A percentile compares a stretch with the other conserved stretches of the same genome.
Evolutionary conservation across 257 asterid species (phyloP).

Genomic region (Jaltomata sinuosa): DNA sequence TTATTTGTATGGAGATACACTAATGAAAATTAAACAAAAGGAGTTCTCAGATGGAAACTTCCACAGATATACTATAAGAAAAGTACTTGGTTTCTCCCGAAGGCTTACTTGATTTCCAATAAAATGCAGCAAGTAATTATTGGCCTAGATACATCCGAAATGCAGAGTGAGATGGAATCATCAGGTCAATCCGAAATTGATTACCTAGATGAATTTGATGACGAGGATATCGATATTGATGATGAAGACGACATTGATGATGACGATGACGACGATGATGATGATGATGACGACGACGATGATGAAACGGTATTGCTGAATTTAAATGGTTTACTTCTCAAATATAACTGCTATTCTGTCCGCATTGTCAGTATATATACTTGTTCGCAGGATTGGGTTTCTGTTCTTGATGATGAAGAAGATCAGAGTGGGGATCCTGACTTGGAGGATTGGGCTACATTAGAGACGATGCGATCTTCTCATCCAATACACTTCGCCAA

Average conservation of each 20-base stretch:
- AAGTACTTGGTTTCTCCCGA: neutral
- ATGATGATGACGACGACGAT: conserved; percentile 40
- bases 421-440: conserved; percentile 66
- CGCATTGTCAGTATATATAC: conserved; percentile 8
- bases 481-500: conserved; percentile 94
- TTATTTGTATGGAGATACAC: neutral
- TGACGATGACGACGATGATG: conserved; percentile 18
- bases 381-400: conserved; percentile 78
- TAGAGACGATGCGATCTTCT: conserved; percentile 90
- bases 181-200: conserved; percentile 58
- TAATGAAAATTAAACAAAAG: neutral
- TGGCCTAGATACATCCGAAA: conserved; percentile 83
- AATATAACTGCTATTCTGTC: neutral
- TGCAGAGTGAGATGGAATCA: conserved; percentile 72
- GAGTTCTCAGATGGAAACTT: neutral
- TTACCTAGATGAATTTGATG: conserved; percentile 68
- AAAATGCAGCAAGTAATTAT: conserved; percentile 84
- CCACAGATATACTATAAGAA: neutral
- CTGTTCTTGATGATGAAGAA: conserved; percentile 66
- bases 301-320: conserved; percentile 22
- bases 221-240: conserved; percentile 56
- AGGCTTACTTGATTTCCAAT: neutral
- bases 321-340: conserved; percentile 31
- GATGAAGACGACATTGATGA: conserved; percentile 10
- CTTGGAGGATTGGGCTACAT: conserved; percentile 89